Conservation (phyloP, 2,329 filamentous ascomycete species). For the Raffaelea ambrosiae region DNA sequence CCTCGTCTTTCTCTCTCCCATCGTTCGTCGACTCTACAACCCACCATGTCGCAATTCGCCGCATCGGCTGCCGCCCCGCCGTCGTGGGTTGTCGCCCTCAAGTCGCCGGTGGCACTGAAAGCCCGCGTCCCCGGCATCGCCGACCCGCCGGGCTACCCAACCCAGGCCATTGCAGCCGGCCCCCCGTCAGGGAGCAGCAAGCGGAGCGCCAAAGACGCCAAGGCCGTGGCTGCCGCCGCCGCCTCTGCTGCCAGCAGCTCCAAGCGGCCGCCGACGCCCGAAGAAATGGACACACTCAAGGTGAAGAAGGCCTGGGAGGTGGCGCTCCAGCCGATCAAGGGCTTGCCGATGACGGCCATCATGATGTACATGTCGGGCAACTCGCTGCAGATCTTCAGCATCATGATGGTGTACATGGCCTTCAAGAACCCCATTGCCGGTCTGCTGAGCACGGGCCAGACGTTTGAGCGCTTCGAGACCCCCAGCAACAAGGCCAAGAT, state of each 20-base stretch:
- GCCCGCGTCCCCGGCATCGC: constrained; percentile 60
- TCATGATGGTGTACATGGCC: constrained; percentile 99
- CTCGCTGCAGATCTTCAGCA: constrained; percentile 95
- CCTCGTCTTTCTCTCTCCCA: no score
- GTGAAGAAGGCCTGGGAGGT: constrained; percentile 99
- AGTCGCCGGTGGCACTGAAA: constrained; percentile 57
- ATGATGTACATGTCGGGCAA: constrained; percentile 99
- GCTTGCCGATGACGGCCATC: constrained; percentile 93
- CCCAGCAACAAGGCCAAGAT: constrained; percentile 66
- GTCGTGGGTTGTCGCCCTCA: constrained; percentile 76
- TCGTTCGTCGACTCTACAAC: no score
- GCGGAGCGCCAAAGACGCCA: constrained; percentile 26
- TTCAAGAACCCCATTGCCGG: constrained; percentile 95
- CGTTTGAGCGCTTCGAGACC: constrained; percentile 87
- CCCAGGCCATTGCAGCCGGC: constrained; percentile 38
- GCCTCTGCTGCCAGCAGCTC: constrained; percentile 28
- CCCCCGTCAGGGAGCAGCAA: constrained; percentile 19
- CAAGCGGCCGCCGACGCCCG: constrained; percentile 56
- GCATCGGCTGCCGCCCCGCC: constrained; percentile 35
- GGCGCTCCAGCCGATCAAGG: constrained; percentile 85
- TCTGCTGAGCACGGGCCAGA: constrained; percentile 70
- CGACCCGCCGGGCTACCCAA: constrained; percentile 79
- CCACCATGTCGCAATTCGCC: constrained; percentile 18
- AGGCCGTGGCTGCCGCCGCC: constrained; percentile 27
- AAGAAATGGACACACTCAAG: constrained; percentile 92